These are phyloP conservation scores for Casuarina cunninghamiana DNA, from an alignment of 306 rosid species.

Conservation along the genomic window DNA sequence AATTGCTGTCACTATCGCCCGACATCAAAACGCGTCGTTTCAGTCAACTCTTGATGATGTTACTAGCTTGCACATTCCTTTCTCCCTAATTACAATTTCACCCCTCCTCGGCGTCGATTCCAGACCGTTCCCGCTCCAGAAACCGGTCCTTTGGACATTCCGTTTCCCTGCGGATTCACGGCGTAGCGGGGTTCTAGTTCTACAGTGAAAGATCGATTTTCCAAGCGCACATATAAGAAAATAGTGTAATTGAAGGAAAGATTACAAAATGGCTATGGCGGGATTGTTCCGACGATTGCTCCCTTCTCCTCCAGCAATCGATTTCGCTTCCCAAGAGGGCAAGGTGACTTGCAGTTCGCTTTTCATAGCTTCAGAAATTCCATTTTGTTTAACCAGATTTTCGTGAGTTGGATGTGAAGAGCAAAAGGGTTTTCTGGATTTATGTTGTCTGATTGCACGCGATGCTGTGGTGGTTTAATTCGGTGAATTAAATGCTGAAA, in stretches of 20 bases:
- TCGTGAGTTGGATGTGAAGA: background rate
- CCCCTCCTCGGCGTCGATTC: background rate
- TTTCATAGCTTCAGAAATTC: background rate
- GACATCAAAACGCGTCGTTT: no score
- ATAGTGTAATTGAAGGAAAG: background rate
- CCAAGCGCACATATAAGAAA: no score
- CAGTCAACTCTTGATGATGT: no score
- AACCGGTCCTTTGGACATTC: background rate
- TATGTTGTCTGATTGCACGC: background rate
- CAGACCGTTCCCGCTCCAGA: background rate
- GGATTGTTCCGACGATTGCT: constrained; percentile 80
- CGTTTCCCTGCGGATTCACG: no score
- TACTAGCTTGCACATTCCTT: background rate
- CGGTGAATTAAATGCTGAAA: background rate
- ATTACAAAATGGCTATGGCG: constrained; percentile 70
- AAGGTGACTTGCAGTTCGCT: constrained; percentile 45
- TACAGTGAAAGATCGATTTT: background rate
- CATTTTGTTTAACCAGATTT: background rate
- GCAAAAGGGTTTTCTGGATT: background rate
- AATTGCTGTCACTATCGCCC: no score
- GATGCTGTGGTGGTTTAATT: background rate
- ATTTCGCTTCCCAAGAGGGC: constrained; percentile 77
- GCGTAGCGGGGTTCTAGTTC: background rate
- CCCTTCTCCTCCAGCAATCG: constrained; percentile 88
- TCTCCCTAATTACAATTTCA: background rate